Base-by-base conservation (phyloP, 768 basidiomycete species). In the Coprinellus micaceus region DNA sequence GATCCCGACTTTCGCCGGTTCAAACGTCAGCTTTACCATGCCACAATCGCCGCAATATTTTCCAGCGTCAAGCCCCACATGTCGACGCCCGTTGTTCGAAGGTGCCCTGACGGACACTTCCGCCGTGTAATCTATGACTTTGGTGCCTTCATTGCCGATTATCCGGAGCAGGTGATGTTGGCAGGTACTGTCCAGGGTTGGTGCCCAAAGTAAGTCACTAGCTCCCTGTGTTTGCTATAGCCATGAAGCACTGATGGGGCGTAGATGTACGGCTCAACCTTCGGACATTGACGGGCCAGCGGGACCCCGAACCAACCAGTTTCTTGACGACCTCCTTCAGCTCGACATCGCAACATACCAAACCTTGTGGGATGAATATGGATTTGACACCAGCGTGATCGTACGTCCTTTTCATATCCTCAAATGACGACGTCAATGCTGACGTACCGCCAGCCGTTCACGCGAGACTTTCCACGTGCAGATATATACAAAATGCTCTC, bases 401-500 rank as follows among this genome's bases (percentile, higher is more conserved):
- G 59, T 58, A 29, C 7, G 51, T 58, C 9, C 17, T 24, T 15
- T 11, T 24, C 13, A 33, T 39, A 25, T 51, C 4, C 21, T 30
- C 29, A 6, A 26, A 4, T 5, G n/a, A 17, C 21, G 22, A 9
- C 10, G 36, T 46, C 24, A 1, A 15, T 2, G 30, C 22, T 29
- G 41, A 28, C 22, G 25, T 53, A 28, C 45, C 7, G 10, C 7
- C 10, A 73, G 69, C 71, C 70, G 0, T 73, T 71, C 49, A 71
- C 67, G 4, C 29, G 58, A 25, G 21, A 57, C 9, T 71, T 73
- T 54, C 71, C 71, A 1, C 60, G 62, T 2, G 72, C 71, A 0
- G 66, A 74, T 51, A 73, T 74, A 21, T 61, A 74, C 54, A 66
- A 71, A 37, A 54, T 72, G 2, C 13, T 73, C 1, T 41, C 69